Percentiles rank a stretch among this genome's conserved stretches.
phyloP scores from a whole-genome alignment of 2,329 filamentous ascomycete species.

The Colletotrichum costaricense region DNA sequence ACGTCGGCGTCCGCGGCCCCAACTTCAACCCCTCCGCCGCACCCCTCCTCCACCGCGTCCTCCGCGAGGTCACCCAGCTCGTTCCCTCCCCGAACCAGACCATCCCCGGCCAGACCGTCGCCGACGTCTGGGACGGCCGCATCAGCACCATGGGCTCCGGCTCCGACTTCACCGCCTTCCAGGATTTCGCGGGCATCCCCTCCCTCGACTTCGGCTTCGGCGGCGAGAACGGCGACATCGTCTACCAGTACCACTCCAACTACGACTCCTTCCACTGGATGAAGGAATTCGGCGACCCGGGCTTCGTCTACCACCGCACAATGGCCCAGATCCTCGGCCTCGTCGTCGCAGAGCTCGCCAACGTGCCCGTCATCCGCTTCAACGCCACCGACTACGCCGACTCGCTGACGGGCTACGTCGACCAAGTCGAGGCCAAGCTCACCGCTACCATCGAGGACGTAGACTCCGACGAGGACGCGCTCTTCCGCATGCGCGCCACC shows the following conservation, averaged over 20 bases:
- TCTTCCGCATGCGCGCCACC: constrained; percentile 39
- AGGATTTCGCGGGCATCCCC: constrained; percentile 76
- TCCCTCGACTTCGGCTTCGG: constrained; percentile 73
- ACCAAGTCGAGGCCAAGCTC: constrained; percentile 62
- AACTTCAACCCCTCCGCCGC: constrained; percentile 75
- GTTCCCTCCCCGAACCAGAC: constrained; percentile 83
- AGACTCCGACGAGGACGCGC: constrained; percentile 43
- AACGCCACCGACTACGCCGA: constrained; percentile 73
- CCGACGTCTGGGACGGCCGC: constrained; percentile 72
- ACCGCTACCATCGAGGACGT: constrained; percentile 40
- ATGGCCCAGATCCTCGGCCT: constrained; percentile 75
- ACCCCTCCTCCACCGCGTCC: constrained; percentile 79
- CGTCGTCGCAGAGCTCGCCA: constrained; percentile 69
- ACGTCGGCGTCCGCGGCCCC: constrained; percentile 76
- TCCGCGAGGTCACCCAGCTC: constrained; percentile 73
- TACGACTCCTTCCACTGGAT: constrained; percentile 95
- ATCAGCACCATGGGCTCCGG: constrained; percentile 78
- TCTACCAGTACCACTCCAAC: constrained; percentile 91
- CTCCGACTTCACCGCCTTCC: constrained; percentile 80
- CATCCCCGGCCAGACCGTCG: constrained; percentile 75
- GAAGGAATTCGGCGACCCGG: constrained; percentile 79
- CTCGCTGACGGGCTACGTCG: constrained; percentile 64
- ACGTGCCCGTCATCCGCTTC: constrained; percentile 72
- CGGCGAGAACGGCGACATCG: constrained; percentile 55
- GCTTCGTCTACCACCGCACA: constrained; percentile 73